phyloP scores from a whole-genome alignment of 768 basidiomycete genomes.

The Piloderma croceum region DNA sequence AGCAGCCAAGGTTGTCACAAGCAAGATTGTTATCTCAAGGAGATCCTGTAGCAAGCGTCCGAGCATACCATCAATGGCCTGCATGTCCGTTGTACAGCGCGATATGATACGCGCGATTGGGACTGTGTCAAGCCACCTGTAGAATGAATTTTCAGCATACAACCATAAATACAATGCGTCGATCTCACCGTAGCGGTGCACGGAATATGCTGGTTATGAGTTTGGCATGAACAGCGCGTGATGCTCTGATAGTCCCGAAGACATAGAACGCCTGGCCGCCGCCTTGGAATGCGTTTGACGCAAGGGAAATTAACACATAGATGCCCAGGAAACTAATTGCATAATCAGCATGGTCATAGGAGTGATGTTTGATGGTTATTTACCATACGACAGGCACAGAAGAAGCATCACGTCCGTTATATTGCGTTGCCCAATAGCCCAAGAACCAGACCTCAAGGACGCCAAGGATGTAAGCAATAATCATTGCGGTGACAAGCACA shows the following conservation, averaged over 20 bases:
- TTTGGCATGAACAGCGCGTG: conserved; percentile 25
- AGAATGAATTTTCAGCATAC: too few species aligned
- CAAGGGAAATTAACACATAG: too few species aligned
- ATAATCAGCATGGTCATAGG: too few species aligned
- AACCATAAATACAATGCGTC: too few species aligned
- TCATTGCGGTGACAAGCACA: conserved; percentile 25
- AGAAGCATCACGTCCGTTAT: conserved; percentile 19
- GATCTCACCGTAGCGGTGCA: conserved; percentile 23
- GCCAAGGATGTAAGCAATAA: conserved; percentile 12
- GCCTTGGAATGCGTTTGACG: too few species aligned
- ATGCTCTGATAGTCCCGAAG: conserved; percentile 25
- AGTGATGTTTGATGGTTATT: too few species aligned
- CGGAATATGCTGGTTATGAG: conserved; percentile 25
- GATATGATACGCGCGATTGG: conserved; percentile 26
- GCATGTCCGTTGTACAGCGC: conserved; percentile 23
- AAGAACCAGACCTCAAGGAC: conserved; percentile 34
- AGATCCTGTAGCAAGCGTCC: neutral
- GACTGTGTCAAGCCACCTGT: conserved; percentile 24
- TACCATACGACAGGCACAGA: conserved; percentile 27
- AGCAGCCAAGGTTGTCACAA: conserved; percentile 17
- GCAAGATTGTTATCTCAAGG: too few species aligned
- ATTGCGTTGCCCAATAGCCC: conserved; percentile 32
- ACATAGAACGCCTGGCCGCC: too few species aligned
- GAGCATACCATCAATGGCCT: conserved; percentile 9
- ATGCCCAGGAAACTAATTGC: too few species aligned